These are phyloP conservation scores for Mycena rebaudengoi DNA, from an alignment of 768 basidiomycete genomes.

Conservation along the genomic window DNA sequence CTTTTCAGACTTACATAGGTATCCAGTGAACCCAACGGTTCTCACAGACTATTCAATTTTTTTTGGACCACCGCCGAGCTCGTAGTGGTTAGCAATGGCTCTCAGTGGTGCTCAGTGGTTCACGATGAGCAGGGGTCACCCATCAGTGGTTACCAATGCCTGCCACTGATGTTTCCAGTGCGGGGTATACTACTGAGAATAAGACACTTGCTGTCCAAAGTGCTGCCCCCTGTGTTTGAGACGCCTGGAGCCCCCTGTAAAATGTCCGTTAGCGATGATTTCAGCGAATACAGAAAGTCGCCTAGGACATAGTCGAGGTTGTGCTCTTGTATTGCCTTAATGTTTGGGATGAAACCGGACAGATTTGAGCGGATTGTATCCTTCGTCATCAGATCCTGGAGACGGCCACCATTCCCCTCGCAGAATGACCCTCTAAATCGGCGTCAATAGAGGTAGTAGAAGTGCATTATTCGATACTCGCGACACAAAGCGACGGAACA, in stretches of 20 bases:
- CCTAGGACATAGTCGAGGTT: constrained; percentile 71
- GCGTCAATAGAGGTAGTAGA: constrained; percentile 6
- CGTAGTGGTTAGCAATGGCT: no score
- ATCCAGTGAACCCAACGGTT: no score
- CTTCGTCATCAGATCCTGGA: constrained; percentile 76
- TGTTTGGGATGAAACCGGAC: constrained; percentile 58
- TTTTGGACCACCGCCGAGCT: no score
- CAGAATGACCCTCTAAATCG: constrained; percentile 65
- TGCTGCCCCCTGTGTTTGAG: constrained; percentile 72
- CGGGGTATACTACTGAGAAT: no score
- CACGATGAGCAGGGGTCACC: no score
- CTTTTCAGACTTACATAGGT: no score
- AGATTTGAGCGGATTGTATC: constrained; percentile 64
- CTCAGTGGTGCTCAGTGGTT: no score
- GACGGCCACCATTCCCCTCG: constrained; percentile 55
- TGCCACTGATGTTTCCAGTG: no score
- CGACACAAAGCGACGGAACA: no score
- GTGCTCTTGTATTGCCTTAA: constrained; percentile 52
- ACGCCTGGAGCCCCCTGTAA: constrained; percentile 61
- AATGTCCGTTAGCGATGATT: constrained; percentile 2
- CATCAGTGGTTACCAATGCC: no score
- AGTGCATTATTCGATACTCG: background rate
- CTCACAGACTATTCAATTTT: no score
- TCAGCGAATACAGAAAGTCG: constrained; percentile 42
- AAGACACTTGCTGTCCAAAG: constrained; percentile 56